Base-by-base conservation (phyloP, 352 stramenopile genomes). In the Pseudoperonospora humuli region DNA sequence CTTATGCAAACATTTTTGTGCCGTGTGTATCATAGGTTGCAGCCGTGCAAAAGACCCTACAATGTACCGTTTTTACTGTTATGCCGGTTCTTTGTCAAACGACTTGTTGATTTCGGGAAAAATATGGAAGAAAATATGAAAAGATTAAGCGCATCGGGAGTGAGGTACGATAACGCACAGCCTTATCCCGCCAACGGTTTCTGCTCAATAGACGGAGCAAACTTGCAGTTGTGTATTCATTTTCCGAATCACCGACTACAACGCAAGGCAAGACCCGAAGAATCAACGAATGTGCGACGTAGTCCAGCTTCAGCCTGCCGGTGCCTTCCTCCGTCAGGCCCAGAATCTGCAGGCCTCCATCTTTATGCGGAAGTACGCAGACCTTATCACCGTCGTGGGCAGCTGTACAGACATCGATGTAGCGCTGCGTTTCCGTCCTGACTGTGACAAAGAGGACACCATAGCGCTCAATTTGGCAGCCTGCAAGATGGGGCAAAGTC, bases 341-440 rank as follows among this genome's bases (percentile, higher is more conserved):
- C 28, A 47, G 15, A 47, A 33, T 13, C 27, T 39, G 20, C 33
- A 37, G 21, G 11, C 19, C 14, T 27, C 36, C 1, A 14, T 15
- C 11, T 11, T 35, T 1, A 13, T 46, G 10, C 37, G 19, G 13
- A 44, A 20, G 17, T 35, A 37, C 13, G 57, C 56, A 7, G 20
- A 63, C 43, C 52, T 39, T 13, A 51, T 59, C 13, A 18, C 43
- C 9, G 29, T 56, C 19, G 52, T 60, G 23, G 52, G 52, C 15
- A 62, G 39, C 25, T 67, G 57, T 25, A 52, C 42, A 11, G 52
- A 67, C 26, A 52, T 67, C 21, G 52, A 67, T 41, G 37, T 59
- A 33, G 57, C 39, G 15, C 41, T 66, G 31, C 39, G 37, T 3
- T 39, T 61, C 4, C 34, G 24, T 13, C 41, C 26, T 2, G 37